Conservation (phyloP, 495 filamentous ascomycete genomes). For the Achaetomiella virescens region DNA sequence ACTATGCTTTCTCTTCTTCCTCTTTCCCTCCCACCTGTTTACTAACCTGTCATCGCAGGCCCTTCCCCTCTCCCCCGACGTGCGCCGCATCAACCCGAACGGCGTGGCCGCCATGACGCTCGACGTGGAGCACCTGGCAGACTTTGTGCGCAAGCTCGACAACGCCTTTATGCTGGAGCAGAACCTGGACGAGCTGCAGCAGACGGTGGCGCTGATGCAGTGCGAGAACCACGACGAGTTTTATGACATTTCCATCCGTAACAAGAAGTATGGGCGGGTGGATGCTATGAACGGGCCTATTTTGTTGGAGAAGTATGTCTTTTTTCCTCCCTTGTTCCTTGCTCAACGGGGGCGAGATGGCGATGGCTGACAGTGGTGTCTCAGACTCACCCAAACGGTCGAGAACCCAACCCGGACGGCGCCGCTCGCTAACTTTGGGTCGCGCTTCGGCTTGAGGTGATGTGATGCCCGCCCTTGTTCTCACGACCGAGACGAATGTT, state of each 20-base stretch:
- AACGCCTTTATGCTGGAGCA: constrained; percentile 71
- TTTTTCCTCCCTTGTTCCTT: neutral
- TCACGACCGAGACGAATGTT: neutral
- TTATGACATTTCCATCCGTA: constrained; percentile 78
- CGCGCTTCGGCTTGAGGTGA: constrained; percentile 64
- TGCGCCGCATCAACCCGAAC: constrained; percentile 79
- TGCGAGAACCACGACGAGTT: constrained; percentile 89
- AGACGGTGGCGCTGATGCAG: constrained; percentile 80
- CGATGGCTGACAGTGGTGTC: constrained; percentile 30
- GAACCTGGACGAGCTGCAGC: constrained; percentile 85
- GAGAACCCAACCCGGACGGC: constrained; percentile 51
- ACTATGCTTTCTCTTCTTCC: neutral
- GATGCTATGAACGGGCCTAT: constrained; percentile 79
- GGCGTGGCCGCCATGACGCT: constrained; percentile 73
- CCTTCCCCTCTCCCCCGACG: constrained; percentile 73
- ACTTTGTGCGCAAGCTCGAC: constrained; percentile 77
- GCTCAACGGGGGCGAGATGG: neutral
- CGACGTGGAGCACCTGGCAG: constrained; percentile 74
- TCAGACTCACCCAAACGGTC: constrained; percentile 51
- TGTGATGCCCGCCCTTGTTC: neutral
- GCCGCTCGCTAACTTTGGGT: constrained; percentile 60
- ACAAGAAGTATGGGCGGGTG: constrained; percentile 91
- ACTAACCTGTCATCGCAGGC: constrained; percentile 39
- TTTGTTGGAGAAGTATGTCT: constrained; percentile 73
- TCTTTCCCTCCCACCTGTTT: neutral